These are phyloP conservation scores for Oenanthe sinensis DNA, from an alignment of 129 eudicot species.

Conservation along the genomic window DNA sequence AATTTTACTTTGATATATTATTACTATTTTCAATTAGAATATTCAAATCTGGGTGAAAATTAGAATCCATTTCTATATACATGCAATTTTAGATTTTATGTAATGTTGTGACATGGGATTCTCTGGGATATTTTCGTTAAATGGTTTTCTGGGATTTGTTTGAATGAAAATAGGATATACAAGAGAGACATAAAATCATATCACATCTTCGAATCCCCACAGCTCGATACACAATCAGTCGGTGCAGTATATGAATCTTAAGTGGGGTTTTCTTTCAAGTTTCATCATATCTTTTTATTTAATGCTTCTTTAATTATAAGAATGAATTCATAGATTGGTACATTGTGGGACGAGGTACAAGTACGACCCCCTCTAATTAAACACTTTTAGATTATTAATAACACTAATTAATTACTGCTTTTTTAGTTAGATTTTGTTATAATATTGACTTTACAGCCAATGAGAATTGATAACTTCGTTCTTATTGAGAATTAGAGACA, in stretches of 20 bases:
- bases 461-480: no score
- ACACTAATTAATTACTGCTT: no score
- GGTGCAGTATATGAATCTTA: background rate
- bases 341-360: background rate
- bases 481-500: background rate
- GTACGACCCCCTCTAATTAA: background rate
- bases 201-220: background rate
- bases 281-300: no score
- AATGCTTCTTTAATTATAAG: background rate
- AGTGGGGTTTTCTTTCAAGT: background rate
- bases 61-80: no score
- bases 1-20: no score
- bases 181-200: background rate
- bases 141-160: no score
- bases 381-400: background rate
- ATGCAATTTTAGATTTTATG: no score
- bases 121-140: accelerated
- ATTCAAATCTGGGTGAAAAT: no score
- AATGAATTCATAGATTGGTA: no score
- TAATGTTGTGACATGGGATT: background rate
- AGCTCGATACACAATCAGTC: background rate
- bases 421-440: background rate
- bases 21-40: no score
- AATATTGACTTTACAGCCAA: background rate
- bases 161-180: no score